A percentile compares a stretch with the other conserved stretches of the same genome.
phyloP scores from a whole-genome alignment of 768 basidiomycete genomes.

The Amanita pallidorosea region DNA sequence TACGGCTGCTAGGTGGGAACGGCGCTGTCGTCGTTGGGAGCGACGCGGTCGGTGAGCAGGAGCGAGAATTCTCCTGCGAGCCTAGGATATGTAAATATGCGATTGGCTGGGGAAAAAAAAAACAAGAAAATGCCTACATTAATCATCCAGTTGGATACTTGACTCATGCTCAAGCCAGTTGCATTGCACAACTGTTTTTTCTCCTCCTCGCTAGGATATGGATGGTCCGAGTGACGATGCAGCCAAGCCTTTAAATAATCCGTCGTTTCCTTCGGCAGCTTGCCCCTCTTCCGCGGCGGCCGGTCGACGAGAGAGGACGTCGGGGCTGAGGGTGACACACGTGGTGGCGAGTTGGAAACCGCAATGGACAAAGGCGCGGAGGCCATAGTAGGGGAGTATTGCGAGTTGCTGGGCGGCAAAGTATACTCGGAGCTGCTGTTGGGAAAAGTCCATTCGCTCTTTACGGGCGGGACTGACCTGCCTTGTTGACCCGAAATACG shows the following conservation, averaged over 20 bases:
- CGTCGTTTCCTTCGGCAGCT: constrained; percentile 84
- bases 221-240: constrained; percentile 80
- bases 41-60: constrained; percentile 66
- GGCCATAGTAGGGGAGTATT: constrained; percentile 34
- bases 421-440: constrained; percentile 38
- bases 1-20: constrained; percentile 44
- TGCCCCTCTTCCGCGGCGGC: constrained; percentile 74
- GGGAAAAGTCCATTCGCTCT: constrained; percentile 66
- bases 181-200: constrained; percentile 83
- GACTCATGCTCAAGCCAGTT: constrained; percentile 80
- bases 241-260: constrained; percentile 86
- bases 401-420: constrained; percentile 28
- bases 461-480: constrained; percentile 43
- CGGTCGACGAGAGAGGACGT: constrained; percentile 60
- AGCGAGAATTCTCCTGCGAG: constrained; percentile 73
- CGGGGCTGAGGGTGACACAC: constrained; percentile 41
- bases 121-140: constrained; percentile 32
- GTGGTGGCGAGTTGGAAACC: constrained; percentile 37
- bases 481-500: constrained; percentile 66
- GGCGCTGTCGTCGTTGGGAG: constrained; percentile 74
- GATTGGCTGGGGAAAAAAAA: constrained; percentile 8
- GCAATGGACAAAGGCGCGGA: constrained; percentile 31
- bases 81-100: constrained; percentile 29
- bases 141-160: constrained; percentile 93
- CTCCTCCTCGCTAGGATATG: constrained; percentile 84